Evolutionary conservation across 495 filamentous ascomycete species (phyloP).

Genomic region (Cetradonia linearis): DNA sequence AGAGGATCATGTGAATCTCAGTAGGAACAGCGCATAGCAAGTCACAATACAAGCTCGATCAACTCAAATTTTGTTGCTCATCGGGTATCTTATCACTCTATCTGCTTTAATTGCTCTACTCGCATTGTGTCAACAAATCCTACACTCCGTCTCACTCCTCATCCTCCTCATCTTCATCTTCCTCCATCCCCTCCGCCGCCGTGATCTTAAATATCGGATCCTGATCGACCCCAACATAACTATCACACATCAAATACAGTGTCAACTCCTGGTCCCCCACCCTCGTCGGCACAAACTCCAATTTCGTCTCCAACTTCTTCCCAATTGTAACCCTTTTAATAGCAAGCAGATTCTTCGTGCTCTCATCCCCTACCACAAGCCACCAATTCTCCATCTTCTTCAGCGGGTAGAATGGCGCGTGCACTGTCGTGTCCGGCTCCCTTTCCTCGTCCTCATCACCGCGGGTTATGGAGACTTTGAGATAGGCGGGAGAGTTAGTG

Average conservation of each 20-base stretch:
- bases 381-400: slow-evolving; percentile 99
- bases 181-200: slow-evolving; percentile 88
- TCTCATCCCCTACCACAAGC: slow-evolving; percentile 82
- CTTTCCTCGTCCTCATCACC: slow-evolving; percentile 60
- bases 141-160: slow-evolving; percentile 36
- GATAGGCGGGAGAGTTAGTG: slow-evolving; percentile 68
- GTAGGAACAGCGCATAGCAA: not conserved
- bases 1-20: not conserved
- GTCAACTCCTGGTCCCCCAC: slow-evolving; percentile 75
- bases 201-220: slow-evolving; percentile 78
- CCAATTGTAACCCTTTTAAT: slow-evolving; percentile 92
- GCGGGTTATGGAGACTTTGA: slow-evolving; percentile 79
- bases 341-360: slow-evolving; percentile 70
- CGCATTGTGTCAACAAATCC: not conserved
- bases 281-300: slow-evolving; percentile 81
- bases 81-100: not conserved
- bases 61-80: not conserved
- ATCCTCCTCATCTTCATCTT: slow-evolving; percentile 78
- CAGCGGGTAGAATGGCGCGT: slow-evolving; percentile 88
- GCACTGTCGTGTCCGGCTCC: slow-evolving; percentile 73
- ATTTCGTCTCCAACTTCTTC: slow-evolving; percentile 58
- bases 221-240: slow-evolving; percentile 95
- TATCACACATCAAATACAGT: slow-evolving; percentile 93
- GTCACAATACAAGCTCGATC: not conserved
- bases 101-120: not conserved